Conservation (phyloP, 73 alveolate species). For the Uronychia setigera region DNA sequence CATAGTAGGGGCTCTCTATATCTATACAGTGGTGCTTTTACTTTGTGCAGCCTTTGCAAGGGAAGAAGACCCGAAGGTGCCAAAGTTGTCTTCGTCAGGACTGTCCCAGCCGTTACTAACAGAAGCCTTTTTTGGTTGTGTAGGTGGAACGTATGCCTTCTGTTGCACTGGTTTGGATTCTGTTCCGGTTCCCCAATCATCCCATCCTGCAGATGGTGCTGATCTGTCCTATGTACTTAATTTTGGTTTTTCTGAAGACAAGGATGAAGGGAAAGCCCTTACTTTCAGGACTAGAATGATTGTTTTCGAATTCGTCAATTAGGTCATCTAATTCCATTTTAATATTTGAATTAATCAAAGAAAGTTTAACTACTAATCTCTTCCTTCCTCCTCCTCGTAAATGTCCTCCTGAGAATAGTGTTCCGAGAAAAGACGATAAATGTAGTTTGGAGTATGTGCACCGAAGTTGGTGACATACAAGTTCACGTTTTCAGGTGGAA, state of each 20-base stretch:
- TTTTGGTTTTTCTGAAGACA: too few species aligned
- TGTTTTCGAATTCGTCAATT: not conserved
- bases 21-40: not conserved
- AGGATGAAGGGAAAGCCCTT: too few species aligned
- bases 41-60: not conserved
- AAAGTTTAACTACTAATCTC: not conserved
- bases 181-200: too few species aligned
- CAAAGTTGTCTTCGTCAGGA: not conserved
- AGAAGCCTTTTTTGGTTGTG: not conserved
- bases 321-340: slow-evolving; percentile 1
- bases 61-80: not conserved
- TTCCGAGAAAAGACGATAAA: slow-evolving; percentile 88
- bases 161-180: not conserved
- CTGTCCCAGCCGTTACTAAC: not conserved
- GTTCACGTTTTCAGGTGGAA: slow-evolving; percentile 91
- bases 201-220: too few species aligned
- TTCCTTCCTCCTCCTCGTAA: slow-evolving; percentile 41
- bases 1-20: not conserved
- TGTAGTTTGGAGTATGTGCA: slow-evolving; percentile 84
- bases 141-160: not conserved
- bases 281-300: not conserved
- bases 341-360: not conserved
- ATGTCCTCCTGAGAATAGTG: slow-evolving; percentile 79
- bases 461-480: slow-evolving; percentile 91
- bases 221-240: too few species aligned